Base-by-base conservation (phyloP, 192 early-diverging fungal genomes). In the Backusella australiensis region DNA sequence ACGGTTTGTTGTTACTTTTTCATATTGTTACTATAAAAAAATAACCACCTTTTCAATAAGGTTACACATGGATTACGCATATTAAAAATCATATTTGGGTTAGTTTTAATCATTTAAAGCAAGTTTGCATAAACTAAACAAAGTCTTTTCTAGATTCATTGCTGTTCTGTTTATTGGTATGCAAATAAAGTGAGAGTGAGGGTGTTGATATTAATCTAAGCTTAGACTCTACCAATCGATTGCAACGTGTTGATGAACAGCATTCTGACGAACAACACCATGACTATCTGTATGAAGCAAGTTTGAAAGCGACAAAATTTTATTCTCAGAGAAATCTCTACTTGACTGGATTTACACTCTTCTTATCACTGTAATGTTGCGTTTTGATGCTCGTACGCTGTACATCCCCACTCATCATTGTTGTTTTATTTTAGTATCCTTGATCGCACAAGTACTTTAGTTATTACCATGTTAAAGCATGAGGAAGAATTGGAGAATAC, bases 271-370 rank as follows among this genome's bases (percentile, higher is more conserved):
- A 80, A 21, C 67, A 59, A 29, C 49, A 41, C 32, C 85, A 78
- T 42, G 82, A 86, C 26, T 75, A 80, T 42, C 81, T 79, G 15
- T 65, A 71, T 12, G 85, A 83, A 29, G 72, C 77, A 15, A 82
- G 70, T 19, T 23, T 84, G 39, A 81, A 83, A 23, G 87, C 87
- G 4, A 81, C 73, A 23, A 88, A 85, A 66, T 90, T 90, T 65
- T 90, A 90, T 65, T 83, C 85, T 56, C 89, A 90, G 73, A 83
- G 87, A 67, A 90, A 88, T 76, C 76, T 90, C 82, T 90, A 90
- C 34, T 69, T 90, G 72, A 87, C 86, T 69, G 89, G 89, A 46
- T 90, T 87, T 75, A 88, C 89, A 9, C 74, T 90, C 8, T 90
- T 90, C 76, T 72, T 90, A 63, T 90, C 89, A 3, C 74, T 90